Conservation (phyloP, 768 basidiomycete genomes). For the Phlegmacium glaucopus region DNA sequence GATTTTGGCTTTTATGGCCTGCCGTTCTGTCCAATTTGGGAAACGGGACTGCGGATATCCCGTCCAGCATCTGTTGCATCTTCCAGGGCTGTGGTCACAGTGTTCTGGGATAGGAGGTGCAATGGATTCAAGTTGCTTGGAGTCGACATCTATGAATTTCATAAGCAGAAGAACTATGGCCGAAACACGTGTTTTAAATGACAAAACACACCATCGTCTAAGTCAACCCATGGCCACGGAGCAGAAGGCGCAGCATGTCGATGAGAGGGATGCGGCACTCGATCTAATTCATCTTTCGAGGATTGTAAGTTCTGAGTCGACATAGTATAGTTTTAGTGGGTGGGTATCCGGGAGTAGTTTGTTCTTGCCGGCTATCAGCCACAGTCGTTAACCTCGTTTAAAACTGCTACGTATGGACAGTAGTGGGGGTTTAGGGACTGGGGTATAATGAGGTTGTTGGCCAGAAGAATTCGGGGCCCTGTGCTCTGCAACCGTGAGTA, state of each 20-base stretch:
- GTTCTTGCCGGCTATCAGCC: too few species aligned
- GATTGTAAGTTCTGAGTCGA: slow-evolving; percentile 5
- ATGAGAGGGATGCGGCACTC: slow-evolving; percentile 36
- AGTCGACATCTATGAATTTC: slow-evolving; percentile 32
- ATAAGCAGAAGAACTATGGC: not conserved
- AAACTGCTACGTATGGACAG: too few species aligned
- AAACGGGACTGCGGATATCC: slow-evolving; percentile 45
- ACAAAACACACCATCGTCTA: slow-evolving; percentile 30
- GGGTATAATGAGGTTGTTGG: too few species aligned
- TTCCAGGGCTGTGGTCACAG: slow-evolving; percentile 29
- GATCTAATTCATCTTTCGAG: slow-evolving; percentile 14
- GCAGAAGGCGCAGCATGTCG: slow-evolving; percentile 44
- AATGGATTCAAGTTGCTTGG: slow-evolving; percentile 26
- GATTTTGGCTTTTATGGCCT: slow-evolving; percentile 41
- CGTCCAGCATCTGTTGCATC: slow-evolving; percentile 37
- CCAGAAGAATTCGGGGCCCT: too few species aligned
- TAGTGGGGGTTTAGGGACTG: too few species aligned
- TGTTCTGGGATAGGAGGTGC: slow-evolving; percentile 31
- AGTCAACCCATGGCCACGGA: slow-evolving; percentile 45
- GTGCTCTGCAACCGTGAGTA: too few species aligned
- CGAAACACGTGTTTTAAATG: not conserved
- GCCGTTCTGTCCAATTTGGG: slow-evolving; percentile 53
- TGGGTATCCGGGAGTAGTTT: not conserved
- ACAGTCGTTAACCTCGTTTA: too few species aligned
- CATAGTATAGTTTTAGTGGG: not conserved